A percentile compares a stretch with the other conserved stretches of the same genome.
phyloP scores from a whole-genome alignment of 495 filamentous ascomycete species.

The Aspergillus diversus region DNA sequence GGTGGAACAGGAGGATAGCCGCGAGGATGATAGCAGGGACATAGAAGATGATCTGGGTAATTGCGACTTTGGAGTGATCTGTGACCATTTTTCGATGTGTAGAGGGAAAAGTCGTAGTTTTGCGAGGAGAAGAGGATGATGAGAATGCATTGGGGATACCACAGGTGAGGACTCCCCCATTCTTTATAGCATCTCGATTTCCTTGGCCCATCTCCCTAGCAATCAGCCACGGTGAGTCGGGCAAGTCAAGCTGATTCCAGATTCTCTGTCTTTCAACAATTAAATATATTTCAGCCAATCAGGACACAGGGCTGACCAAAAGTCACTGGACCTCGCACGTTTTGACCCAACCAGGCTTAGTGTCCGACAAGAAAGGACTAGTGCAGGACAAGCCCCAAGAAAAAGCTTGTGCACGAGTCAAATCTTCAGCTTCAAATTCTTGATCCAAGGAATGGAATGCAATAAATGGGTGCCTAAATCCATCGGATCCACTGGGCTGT shows the following conservation, averaged over 20 bases:
- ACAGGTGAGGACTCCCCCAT: neutral
- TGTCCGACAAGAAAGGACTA: neutral
- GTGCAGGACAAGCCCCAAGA: neutral
- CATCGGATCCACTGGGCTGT: neutral
- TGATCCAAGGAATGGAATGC: neutral
- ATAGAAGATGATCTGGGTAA: conserved; percentile 34
- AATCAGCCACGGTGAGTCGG: neutral
- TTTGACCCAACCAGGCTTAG: neutral
- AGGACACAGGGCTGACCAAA: neutral
- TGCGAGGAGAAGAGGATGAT: neutral
- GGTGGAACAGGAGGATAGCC: conserved; percentile 21
- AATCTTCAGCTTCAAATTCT: neutral
- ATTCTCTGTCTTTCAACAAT: neutral
- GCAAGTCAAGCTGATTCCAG: neutral
- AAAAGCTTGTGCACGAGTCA: neutral
- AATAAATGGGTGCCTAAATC: neutral
- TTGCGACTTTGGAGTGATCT: conserved; percentile 28
- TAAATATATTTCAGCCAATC: conserved; percentile 1
- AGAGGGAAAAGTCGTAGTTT: neutral
- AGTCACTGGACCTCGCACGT: neutral
- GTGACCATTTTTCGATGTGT: conserved; percentile 24
- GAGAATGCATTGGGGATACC: neutral
- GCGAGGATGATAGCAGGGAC: conserved; percentile 23
- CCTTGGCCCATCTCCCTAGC: neutral
- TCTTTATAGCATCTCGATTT: neutral